A percentile compares a stretch with the other conserved stretches of the same genome.
Conservation (phyloP, 2,329 filamentous ascomycete species). For the Microdochium bolleyi region DNA sequence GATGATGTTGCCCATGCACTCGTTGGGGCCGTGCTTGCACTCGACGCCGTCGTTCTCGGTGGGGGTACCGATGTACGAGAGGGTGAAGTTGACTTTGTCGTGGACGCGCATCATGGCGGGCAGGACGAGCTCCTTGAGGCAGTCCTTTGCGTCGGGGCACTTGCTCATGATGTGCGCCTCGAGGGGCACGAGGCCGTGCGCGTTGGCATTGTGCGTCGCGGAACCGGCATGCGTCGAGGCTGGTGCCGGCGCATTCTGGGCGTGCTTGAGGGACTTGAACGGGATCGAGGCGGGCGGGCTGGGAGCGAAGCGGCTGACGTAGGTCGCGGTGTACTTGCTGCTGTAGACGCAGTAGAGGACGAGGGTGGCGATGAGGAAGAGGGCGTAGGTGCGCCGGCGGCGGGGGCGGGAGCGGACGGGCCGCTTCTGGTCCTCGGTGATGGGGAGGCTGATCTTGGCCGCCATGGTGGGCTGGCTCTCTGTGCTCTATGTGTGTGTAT, state of each 20-base stretch:
- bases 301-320: conserved; percentile 4
- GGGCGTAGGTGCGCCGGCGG: conserved; percentile 14
- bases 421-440: conserved; percentile 18
- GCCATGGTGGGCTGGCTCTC: conserved; percentile 11
- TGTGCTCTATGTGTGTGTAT: neutral
- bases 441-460: conserved; percentile 17
- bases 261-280: neutral
- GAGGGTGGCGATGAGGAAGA: conserved; percentile 11
- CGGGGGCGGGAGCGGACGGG: conserved; percentile 11
- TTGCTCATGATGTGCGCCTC: conserved; percentile 98
- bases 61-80: conserved; percentile 82
- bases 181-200: conserved; percentile 53
- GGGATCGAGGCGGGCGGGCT: neutral
- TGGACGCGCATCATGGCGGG: conserved; percentile 77
- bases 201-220: neutral
- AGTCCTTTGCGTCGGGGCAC: conserved; percentile 86
- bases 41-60: conserved; percentile 73
- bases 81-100: conserved; percentile 81
- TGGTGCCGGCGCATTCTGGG: conserved; percentile 3
- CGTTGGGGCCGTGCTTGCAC: conserved; percentile 82
- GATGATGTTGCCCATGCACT: conserved; percentile 90
- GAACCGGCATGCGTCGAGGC: conserved; percentile 5
- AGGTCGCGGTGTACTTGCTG: conserved; percentile 9
- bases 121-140: conserved; percentile 70
- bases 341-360: conserved; percentile 13